A percentile compares a stretch with the other conserved stretches of the same genome.
These are phyloP conservation scores for Marsdenia floribunda DNA, from an alignment of 257 asterid species.

Conservation along the genomic window DNA sequence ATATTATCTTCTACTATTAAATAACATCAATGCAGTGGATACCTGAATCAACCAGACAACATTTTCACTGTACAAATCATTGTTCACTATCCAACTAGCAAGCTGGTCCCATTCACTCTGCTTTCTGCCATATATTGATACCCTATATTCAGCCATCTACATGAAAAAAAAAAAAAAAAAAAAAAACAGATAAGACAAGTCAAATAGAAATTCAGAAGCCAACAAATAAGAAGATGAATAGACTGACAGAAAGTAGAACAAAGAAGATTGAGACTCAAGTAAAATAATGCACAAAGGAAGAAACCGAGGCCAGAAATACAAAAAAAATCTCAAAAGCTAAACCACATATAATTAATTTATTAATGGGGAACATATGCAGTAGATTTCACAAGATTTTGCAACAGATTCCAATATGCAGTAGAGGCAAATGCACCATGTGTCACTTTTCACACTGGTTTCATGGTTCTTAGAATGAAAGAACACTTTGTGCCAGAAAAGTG, in stretches of 20 bases:
- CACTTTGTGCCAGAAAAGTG: background rate
- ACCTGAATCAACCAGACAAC: slow-evolving; percentile 99
- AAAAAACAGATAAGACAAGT: slow-evolving; percentile 18
- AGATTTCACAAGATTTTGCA: too few species aligned
- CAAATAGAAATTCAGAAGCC: slow-evolving; percentile 7
- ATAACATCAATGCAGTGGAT: slow-evolving; percentile 14
- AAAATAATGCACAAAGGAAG: background rate
- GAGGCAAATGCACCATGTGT: background rate
- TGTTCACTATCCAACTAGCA: slow-evolving; percentile 96
- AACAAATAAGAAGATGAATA: slow-evolving; percentile 14
- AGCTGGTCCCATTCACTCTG: slow-evolving; percentile 98
- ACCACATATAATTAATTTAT: background rate
- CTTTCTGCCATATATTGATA: slow-evolving; percentile 92
- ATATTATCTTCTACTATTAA: background rate
- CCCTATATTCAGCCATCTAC: slow-evolving; percentile 97
- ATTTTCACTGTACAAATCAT: slow-evolving; percentile 79
- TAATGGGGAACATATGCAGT: background rate
- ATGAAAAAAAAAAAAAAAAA: too few species aligned
- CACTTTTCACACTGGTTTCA: too few species aligned
- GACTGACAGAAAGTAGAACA: background rate
- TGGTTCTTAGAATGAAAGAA: background rate
- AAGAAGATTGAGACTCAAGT: background rate
- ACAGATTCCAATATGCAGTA: background rate
- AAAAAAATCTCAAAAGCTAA: background rate
- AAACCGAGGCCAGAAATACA: background rate